Evolutionary conservation across 495 filamentous ascomycete genomes (phyloP), one percentile per base, ranked within the genome.

Genomic region (Lasiosphaeriaceae sp.): DNA sequence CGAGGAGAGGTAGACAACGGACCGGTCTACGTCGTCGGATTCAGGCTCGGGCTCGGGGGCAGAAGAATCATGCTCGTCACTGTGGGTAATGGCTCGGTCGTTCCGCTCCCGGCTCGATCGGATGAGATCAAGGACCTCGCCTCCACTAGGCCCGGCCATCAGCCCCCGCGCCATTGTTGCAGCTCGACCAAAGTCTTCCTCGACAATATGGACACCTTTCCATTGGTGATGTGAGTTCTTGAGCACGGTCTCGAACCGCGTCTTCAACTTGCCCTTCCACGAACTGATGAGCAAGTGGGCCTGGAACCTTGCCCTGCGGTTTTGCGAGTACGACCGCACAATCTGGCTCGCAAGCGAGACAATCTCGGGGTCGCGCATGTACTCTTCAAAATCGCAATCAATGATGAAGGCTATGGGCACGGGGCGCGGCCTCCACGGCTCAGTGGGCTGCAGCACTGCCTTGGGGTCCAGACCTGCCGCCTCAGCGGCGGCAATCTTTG

Each of bases 381-480:
- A 76, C 11, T 88, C 80, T 60, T 99, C 90, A 60, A 93, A 99
- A 58, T 88, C 85, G 69, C 95, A 97, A 69, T 99, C 94, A 60
- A 99, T 71, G 37, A 99, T 74, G 60, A 97, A 65, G 0, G 90
- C 80, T 7, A 97, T 70, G 2, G 93, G 92, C 7, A 92, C 73
- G 2, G 55, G 61, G 11, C 58, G 80, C 76, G 73, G 52, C 66
- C 67, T 35, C 61, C 59, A 59, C 14, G 67, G 59, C 51, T 65
- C 64, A 55, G 63, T 66, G 58, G 37, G 57, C 46, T 21, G 57
- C 21, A 59, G 59, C 11, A 54, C 52, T 9, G 60, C 45, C 4
- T 61, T 51, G 6, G 74, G 72, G 39, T 75, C 69, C 46, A 70
- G 57, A 47, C 66, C 73, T 52, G 65, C 71, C 63, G 72, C 66